phyloP scores from a whole-genome alignment of 2,329 filamentous ascomycete species.

The Diaporthe sp. region DNA sequence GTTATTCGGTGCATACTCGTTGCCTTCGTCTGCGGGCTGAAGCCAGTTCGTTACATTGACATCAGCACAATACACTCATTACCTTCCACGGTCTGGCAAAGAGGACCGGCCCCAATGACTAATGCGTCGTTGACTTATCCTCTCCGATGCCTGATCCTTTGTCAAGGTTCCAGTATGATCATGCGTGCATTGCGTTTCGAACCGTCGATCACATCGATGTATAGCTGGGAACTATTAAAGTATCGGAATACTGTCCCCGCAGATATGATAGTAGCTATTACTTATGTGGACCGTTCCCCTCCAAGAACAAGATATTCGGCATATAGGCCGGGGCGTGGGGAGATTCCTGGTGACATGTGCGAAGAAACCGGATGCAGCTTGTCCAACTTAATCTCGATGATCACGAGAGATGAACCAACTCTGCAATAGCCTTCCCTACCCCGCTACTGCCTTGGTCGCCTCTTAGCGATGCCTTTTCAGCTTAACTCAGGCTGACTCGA shows the following conservation, averaged over 20 bases:
- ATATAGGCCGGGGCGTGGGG: background rate
- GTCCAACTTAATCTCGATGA: constrained; percentile 21
- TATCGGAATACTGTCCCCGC: background rate
- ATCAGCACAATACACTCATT: background rate
- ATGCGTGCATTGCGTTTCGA: constrained; percentile 15
- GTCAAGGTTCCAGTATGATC: background rate
- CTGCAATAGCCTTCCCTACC: background rate
- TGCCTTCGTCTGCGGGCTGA: background rate
- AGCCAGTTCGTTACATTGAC: background rate
- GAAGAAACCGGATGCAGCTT: constrained; percentile 17
- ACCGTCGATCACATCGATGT: background rate
- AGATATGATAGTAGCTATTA: background rate
- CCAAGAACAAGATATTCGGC: background rate
- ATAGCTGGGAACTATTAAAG: background rate
- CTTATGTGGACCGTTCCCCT: background rate
- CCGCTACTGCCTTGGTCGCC: background rate
- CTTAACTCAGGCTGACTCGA: constrained; percentile 19
- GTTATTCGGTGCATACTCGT: background rate
- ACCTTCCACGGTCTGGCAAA: background rate
- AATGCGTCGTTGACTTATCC: background rate
- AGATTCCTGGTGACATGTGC: background rate
- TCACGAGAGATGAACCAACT: background rate
- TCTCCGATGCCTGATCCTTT: background rate
- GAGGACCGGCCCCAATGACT: background rate
- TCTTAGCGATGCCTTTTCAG: background rate